A percentile compares a stretch with the other conserved stretches of the same genome.
Evolutionary conservation across 2,329 filamentous ascomycete genomes (phyloP).

Genomic region (Sclerotinia subarctica): DNA sequence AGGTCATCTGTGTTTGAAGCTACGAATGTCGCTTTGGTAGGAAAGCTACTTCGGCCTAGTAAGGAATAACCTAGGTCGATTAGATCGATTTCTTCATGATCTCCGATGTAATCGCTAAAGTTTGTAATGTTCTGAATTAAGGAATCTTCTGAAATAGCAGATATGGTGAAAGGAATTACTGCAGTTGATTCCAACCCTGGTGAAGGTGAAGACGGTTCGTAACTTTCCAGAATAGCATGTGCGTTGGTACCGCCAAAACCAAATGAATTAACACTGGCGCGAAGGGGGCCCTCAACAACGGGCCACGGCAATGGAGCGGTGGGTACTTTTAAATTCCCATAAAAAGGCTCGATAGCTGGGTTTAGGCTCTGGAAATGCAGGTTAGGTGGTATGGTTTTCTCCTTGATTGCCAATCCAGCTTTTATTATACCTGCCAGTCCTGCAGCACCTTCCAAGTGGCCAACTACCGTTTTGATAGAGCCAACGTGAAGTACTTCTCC

Average conservation of each 20-base stretch:
- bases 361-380: conserved; percentile 40
- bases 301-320: conserved; percentile 37
- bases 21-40: conserved; percentile 20
- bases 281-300: conserved; percentile 15
- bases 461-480: conserved; percentile 34
- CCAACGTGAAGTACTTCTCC: conserved; percentile 25
- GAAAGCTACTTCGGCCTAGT: conserved; percentile 18
- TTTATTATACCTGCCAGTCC: conserved; percentile 38
- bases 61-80: conserved; percentile 21
- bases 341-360: conserved; percentile 33
- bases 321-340: conserved; percentile 20
- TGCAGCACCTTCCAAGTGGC: conserved; percentile 35
- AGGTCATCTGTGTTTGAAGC: conserved; percentile 20
- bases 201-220: not conserved
- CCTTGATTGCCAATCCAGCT: conserved; percentile 33
- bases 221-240: conserved; percentile 44
- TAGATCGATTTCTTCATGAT: not conserved
- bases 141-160: conserved; percentile 24
- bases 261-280: conserved; percentile 37
- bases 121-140: conserved; percentile 16
- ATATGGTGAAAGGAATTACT: conserved; percentile 26
- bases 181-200: conserved; percentile 27
- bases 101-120: not conserved
- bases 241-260: conserved; percentile 50
- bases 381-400: conserved; percentile 37